Evolutionary conservation across 768 basidiomycete species (phyloP).

Genomic region (Lactarius psammicola): DNA sequence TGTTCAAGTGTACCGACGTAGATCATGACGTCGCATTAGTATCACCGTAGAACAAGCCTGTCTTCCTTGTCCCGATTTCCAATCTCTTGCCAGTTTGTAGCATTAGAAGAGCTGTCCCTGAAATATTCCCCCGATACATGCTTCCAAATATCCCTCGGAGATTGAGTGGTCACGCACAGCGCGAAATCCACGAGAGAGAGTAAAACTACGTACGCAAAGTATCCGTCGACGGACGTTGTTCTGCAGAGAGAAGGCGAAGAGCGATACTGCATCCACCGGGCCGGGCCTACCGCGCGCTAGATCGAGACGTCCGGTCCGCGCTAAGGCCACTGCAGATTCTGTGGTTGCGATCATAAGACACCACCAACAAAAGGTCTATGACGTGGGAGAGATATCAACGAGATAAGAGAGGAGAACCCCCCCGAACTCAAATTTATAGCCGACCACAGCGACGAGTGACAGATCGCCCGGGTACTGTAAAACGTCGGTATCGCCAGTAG

Average conservation of each 20-base stretch:
- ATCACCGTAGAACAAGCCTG: no score
- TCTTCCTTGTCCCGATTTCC: no score
- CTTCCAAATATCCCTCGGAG: no score
- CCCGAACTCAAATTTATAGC: neutral
- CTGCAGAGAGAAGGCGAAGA: conserved; percentile 54
- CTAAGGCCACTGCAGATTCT: conserved; percentile 4
- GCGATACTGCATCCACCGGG: conserved; percentile 32
- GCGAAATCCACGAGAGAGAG: no score
- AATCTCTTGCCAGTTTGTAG: no score
- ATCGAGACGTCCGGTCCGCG: conserved; percentile 50
- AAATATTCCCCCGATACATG: no score
- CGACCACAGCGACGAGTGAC: conserved; percentile 30
- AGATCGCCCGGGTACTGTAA: conserved; percentile 41
- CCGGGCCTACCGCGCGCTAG: conserved; percentile 43
- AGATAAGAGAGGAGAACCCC: neutral
- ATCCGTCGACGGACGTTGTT: conserved; percentile 45
- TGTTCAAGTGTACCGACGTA: no score
- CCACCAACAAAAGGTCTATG: conserved; percentile 26
- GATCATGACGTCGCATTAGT: no score
- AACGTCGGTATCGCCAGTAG: conserved; percentile 57
- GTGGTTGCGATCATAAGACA: conserved; percentile 26
- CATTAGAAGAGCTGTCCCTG: no score
- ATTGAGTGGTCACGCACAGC: no score
- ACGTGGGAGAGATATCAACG: neutral
- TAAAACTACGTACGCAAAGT: conserved; percentile 40